Percentiles rank a stretch among this genome's conserved stretches.
Evolutionary conservation across 176 grass and related monocot genomes (phyloP).

Genomic region (Rhynchospora breviuscula): DNA sequence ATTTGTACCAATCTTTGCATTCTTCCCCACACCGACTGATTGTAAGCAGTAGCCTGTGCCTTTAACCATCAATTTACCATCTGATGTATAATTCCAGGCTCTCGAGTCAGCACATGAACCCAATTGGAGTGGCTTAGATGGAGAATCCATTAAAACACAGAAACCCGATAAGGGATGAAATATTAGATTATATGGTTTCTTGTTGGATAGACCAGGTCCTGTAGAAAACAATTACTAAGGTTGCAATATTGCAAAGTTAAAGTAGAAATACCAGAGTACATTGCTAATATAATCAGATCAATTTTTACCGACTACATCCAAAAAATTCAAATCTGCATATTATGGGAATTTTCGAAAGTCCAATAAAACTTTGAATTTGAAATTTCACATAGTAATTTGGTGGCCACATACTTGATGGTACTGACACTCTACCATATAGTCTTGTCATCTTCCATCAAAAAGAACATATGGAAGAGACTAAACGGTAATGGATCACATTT

Average conservation of each 20-base stretch:
- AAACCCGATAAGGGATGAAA: constrained; percentile 80
- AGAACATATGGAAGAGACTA: not conserved
- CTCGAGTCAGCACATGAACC: constrained; percentile 51
- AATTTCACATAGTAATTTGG: not conserved
- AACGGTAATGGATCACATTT: not conserved
- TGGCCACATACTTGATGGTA: not conserved
- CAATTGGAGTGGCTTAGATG: constrained; percentile 43
- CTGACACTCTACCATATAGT: not conserved
- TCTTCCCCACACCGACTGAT: constrained; percentile 31
- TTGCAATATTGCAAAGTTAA: not conserved
- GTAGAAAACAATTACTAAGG: constrained; percentile 8
- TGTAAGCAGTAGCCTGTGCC: constrained; percentile 55
- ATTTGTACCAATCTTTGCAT: constrained; percentile 36
- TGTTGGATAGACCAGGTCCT: constrained; percentile 71
- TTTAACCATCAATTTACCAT: constrained; percentile 37
- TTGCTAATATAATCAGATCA: not conserved
- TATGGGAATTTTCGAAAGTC: not conserved
- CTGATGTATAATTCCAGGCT: constrained; percentile 71
- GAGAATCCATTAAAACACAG: constrained; percentile 48
- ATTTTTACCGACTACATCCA: not conserved
- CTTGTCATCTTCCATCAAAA: not conserved
- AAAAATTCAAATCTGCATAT: not conserved
- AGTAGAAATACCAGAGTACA: not conserved
- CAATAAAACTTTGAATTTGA: not conserved
- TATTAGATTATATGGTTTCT: constrained; percentile 44